These are phyloP conservation scores for Ocimum tenuiflorum DNA, from an alignment of 257 asterid species.

Conservation along the genomic window DNA sequence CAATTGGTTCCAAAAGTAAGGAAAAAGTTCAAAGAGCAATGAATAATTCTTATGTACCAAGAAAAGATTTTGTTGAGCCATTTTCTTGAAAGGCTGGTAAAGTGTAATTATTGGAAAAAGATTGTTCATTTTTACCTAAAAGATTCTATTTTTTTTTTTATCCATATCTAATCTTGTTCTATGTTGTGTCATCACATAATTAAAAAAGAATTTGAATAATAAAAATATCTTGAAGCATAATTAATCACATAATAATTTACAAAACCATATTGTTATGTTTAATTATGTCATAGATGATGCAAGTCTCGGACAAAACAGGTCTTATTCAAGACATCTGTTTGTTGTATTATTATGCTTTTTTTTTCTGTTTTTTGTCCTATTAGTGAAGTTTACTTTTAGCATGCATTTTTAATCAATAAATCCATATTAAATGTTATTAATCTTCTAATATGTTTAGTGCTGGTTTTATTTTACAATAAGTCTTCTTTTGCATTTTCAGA, in stretches of 20 bases:
- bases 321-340: constrained; percentile 21
- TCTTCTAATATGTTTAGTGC: no score
- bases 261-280: constrained; percentile 6
- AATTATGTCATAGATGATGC: constrained; percentile 17
- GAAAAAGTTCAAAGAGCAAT: constrained; percentile 16
- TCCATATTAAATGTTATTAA: no score
- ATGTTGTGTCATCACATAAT: constrained; percentile 15
- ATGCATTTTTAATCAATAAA: no score
- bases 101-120: constrained; percentile 26
- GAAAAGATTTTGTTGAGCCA: constrained; percentile 24
- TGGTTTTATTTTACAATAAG: no score
- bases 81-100: constrained; percentile 33
- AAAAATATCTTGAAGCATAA: not conserved
- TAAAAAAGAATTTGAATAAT: not conserved
- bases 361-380: not conserved
- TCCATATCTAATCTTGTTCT: not conserved
- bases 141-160: not conserved
- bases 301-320: constrained; percentile 11
- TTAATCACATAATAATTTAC: not conserved
- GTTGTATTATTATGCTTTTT: constrained; percentile 8
- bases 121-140: constrained; percentile 20
- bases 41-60: constrained; percentile 29
- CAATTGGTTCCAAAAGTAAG: constrained; percentile 1
- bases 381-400: no score
- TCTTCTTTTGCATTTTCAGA: no score